phyloP scores from a whole-genome alignment of 2,329 filamentous ascomycete genomes.

The Neoarthrinium moseri region DNA sequence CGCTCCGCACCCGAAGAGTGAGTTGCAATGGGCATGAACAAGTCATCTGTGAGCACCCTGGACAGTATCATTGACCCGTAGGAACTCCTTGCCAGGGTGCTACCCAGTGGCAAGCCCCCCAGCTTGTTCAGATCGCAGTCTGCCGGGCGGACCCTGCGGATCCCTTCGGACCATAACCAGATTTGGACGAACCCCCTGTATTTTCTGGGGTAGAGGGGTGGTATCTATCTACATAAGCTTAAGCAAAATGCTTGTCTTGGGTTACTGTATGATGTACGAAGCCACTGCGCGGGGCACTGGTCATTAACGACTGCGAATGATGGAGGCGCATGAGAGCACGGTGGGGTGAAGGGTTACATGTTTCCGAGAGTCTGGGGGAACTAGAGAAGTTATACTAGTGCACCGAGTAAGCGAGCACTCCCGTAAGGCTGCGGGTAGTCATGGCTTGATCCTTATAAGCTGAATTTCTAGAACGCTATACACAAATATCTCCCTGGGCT shows the following conservation, averaged over 20 bases:
- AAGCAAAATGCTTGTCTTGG: no score
- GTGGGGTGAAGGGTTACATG: not conserved
- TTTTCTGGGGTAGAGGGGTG: not conserved
- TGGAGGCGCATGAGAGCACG: not conserved
- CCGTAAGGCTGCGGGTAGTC: no score
- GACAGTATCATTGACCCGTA: not conserved
- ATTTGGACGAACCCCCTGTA: constrained; percentile 22
- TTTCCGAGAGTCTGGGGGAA: constrained; percentile 6
- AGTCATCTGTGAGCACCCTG: not conserved
- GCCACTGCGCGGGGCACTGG: no score
- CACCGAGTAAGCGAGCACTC: no score
- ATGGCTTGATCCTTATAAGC: no score
- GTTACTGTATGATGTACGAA: no score
- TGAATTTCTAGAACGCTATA: no score
- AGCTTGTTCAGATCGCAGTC: constrained; percentile 21
- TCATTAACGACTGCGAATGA: no score
- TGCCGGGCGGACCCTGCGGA: constrained; percentile 17
- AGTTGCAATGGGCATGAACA: no score
- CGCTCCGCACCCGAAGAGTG: not conserved
- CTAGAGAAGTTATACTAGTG: not conserved
- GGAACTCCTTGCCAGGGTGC: constrained; percentile 8
- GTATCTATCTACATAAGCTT: not conserved
- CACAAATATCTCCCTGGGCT: no score
- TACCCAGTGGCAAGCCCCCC: no score
- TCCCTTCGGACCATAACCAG: constrained; percentile 19